Evolutionary conservation across 2,329 filamentous ascomycete genomes (phyloP).

Genomic region (Plectosphaerella cucumerina): DNA sequence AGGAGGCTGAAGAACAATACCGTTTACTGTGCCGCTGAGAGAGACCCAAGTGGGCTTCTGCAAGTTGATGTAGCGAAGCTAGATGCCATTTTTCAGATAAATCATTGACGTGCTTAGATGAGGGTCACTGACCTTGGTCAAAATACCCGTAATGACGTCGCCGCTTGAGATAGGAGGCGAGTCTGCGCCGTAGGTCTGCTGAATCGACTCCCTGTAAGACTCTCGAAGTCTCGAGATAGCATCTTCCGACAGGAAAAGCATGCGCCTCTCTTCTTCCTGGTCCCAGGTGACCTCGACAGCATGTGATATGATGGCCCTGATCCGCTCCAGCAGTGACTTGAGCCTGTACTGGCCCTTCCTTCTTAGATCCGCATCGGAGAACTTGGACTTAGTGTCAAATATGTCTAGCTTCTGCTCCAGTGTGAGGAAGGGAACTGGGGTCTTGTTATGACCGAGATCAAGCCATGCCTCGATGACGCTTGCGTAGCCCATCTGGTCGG

Average conservation of each 20-base stretch:
- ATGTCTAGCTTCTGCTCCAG: neutral
- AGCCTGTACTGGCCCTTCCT: neutral
- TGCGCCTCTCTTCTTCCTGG: neutral
- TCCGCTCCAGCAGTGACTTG: neutral
- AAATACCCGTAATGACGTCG: conserved; percentile 1
- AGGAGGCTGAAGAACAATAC: neutral
- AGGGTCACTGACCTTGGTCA: neutral
- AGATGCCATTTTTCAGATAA: no score
- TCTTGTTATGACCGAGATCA: neutral
- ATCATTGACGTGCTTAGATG: neutral
- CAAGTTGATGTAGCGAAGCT: conserved; percentile 10
- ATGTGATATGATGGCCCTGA: neutral
- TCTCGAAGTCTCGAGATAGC: neutral
- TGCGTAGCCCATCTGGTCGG: conserved; percentile 15
- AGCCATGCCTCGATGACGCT: conserved; percentile 16
- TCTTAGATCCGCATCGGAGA: neutral
- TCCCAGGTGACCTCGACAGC: neutral
- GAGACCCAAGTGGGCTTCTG: conserved; percentile 8
- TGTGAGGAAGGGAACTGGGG: neutral
- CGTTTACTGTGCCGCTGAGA: conserved; percentile 2
- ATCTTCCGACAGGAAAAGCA: neutral
- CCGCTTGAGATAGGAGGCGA: conserved; percentile 7
- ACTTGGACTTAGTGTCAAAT: neutral
- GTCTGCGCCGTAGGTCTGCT: neutral
- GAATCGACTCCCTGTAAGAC: neutral